Percentiles rank a stretch among this genome's conserved stretches.
phyloP scores from a whole-genome alignment of 164 flowering plant genomes.

The Aristolochia contorta region DNA sequence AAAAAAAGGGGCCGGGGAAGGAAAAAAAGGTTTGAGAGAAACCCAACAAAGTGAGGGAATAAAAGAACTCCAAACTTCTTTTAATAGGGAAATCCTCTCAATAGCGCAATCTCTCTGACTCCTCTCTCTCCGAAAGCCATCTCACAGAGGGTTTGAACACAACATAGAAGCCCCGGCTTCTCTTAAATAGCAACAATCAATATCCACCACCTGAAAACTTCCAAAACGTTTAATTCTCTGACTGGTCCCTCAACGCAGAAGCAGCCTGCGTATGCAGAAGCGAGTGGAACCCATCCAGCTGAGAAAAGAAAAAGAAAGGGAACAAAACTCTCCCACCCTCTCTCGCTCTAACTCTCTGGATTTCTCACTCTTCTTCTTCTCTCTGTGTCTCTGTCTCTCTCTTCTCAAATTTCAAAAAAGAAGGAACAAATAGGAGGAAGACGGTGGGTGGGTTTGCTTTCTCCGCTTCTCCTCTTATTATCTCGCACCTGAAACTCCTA shows the following conservation, averaged over 20 bases:
- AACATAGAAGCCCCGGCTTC: constrained; percentile 13
- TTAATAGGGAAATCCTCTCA: not conserved
- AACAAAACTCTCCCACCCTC: constrained; percentile 1
- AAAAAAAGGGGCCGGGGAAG: not conserved
- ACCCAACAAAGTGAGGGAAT: not conserved
- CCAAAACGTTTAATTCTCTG: constrained; percentile 20
- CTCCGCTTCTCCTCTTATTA: constrained; percentile 11
- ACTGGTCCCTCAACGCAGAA: not conserved
- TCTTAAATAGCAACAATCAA: constrained; percentile 22
- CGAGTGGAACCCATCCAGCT: constrained; percentile 4
- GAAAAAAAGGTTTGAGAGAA: not conserved
- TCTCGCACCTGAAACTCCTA: constrained; percentile 22
- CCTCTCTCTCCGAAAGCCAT: constrained; percentile 12
- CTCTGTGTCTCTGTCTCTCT: too few relatives aligned
- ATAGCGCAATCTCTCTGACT: constrained; percentile 12
- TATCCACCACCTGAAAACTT: constrained; percentile 27
- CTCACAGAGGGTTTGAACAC: constrained; percentile 5
- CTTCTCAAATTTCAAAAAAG: constrained; percentile 8
- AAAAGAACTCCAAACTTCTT: not conserved
- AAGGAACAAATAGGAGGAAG: not conserved
- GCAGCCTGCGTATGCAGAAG: constrained; percentile 7
- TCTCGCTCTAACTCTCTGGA: not conserved
- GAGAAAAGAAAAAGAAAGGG: not conserved
- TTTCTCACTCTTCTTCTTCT: too few relatives aligned
- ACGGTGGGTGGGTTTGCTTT: not conserved